These are phyloP conservation scores for Pseudogymnoascus sp. DNA, from an alignment of 2,329 filamentous ascomycete genomes.

Conservation along the genomic window DNA sequence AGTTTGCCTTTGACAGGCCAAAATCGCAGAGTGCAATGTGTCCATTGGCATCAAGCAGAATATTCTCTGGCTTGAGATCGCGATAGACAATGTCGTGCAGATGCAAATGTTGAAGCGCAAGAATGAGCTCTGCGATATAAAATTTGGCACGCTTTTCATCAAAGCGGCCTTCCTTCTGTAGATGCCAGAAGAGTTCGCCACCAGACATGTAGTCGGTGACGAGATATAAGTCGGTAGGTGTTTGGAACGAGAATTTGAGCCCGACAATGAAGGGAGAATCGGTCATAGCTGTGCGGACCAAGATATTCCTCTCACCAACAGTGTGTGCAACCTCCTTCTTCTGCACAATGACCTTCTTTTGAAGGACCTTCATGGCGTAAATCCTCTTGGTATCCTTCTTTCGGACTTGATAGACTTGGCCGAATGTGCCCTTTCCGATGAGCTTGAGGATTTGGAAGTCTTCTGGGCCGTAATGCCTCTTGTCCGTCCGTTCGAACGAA, in stretches of 20 bases:
- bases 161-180: constrained; percentile 95
- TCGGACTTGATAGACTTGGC: constrained; percentile 94
- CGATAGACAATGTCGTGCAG: constrained; percentile 97
- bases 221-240: constrained; percentile 91
- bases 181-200: constrained; percentile 95
- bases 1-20: constrained; percentile 91
- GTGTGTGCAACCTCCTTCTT: constrained; percentile 99
- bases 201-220: constrained; percentile 99
- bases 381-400: constrained; percentile 95
- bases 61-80: constrained; percentile 96
- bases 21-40: constrained; percentile 98
- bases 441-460: constrained; percentile 95
- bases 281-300: constrained; percentile 90
- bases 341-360: constrained; percentile 99
- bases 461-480: constrained; percentile 85
- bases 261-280: constrained; percentile 97
- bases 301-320: constrained; percentile 90
- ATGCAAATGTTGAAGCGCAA: constrained; percentile 91
- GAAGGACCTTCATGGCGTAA: constrained; percentile 98
- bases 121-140: constrained; percentile 95
- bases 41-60: constrained; percentile 90
- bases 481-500: constrained; percentile 76
- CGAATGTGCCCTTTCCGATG: constrained; percentile 96
- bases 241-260: constrained; percentile 98
- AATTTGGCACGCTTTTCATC: constrained; percentile 94